A percentile compares a stretch with the other conserved stretches of the same genome.
These are phyloP conservation scores for Colletotrichum acutatum DNA, from an alignment of 2,329 filamentous ascomycete species.

Conservation along the genomic window DNA sequence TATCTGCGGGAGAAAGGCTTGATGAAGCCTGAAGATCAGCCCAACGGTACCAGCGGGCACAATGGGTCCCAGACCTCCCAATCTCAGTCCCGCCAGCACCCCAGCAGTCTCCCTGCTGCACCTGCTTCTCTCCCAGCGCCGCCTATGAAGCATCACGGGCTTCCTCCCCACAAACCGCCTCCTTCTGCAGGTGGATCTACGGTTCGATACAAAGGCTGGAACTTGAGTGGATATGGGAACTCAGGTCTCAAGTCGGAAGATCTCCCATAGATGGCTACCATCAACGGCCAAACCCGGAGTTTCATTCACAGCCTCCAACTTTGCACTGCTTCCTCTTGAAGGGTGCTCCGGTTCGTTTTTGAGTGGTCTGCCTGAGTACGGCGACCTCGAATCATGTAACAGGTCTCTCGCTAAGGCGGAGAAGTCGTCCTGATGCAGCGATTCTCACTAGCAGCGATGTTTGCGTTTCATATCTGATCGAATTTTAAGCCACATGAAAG, in stretches of 20 bases:
- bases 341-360: neutral
- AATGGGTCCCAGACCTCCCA: neutral
- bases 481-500: neutral
- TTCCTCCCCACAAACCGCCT: conserved; percentile 48
- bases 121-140: conserved; percentile 50
- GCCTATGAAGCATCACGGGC: conserved; percentile 42
- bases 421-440: conserved; percentile 29
- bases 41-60: conserved; percentile 37
- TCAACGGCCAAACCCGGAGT: neutral
- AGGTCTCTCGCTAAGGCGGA: conserved; percentile 31
- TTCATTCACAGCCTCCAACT: neutral
- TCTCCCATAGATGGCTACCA: conserved; percentile 39
- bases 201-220: conserved; percentile 52
- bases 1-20: conserved; percentile 71
- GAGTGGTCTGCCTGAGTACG: conserved; percentile 25
- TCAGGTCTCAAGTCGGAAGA: conserved; percentile 50
- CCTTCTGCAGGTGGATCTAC: conserved; percentile 39
- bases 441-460: neutral
- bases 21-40: conserved; percentile 49
- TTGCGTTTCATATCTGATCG: conserved; percentile 20
- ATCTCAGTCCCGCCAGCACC: conserved; percentile 12
- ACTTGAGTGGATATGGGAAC: conserved; percentile 53
- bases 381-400: conserved; percentile 3
- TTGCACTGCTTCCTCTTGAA: neutral
- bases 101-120: conserved; percentile 49